phyloP scores from a whole-genome alignment of 2,329 filamentous ascomycete species.

The Dothideomycetes sp. region DNA sequence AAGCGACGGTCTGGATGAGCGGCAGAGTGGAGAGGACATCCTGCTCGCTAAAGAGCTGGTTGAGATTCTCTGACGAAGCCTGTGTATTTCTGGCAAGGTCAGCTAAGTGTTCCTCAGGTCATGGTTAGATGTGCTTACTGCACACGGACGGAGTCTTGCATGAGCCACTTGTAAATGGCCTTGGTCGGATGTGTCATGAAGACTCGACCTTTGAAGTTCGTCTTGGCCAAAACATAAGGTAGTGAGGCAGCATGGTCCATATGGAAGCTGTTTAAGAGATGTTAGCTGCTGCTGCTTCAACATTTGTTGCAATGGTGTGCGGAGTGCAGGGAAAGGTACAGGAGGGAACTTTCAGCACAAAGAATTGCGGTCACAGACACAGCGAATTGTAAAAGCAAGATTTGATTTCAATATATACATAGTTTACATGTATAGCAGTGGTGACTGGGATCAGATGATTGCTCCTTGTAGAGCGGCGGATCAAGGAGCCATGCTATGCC shows the following conservation, averaged over 20 bases:
- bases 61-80: constrained; percentile 50
- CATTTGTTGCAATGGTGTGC: background rate
- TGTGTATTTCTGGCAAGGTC: constrained; percentile 45
- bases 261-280: constrained; percentile 70
- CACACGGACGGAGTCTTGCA: constrained; percentile 91
- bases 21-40: constrained; percentile 91
- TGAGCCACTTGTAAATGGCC: constrained; percentile 99
- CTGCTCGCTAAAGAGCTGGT: constrained; percentile 79
- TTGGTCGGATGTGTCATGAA: constrained; percentile 99
- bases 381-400: constrained; percentile 9
- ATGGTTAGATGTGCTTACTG: constrained; percentile 44
- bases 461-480: background rate
- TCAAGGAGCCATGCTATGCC: background rate
- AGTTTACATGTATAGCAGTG: background rate
- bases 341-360: background rate
- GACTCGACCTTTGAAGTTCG: constrained; percentile 89
- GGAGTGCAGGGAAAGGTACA: background rate
- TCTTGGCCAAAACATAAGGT: constrained; percentile 94
- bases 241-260: constrained; percentile 97
- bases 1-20: constrained; percentile 93
- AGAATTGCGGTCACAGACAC: constrained; percentile 8
- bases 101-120: background rate
- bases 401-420: constrained; percentile 24
- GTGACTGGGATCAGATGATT: too few species aligned
- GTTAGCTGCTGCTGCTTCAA: too few species aligned